Evolutionary conservation across 495 filamentous ascomycete species (phyloP).

Genomic region (Cladorrhinum samala): DNA sequence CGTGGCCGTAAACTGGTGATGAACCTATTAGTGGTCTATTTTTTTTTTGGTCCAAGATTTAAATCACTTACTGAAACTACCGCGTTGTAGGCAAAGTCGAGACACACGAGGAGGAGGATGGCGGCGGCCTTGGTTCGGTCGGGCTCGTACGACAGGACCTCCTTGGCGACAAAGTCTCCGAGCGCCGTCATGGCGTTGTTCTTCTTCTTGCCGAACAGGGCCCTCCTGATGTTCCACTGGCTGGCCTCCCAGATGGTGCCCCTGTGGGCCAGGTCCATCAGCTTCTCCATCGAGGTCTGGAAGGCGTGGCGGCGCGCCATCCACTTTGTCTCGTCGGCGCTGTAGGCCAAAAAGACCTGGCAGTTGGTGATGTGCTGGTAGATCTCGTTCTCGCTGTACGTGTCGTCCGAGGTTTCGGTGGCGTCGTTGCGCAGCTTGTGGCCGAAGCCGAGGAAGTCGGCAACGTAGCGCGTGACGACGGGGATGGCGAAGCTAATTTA

Average conservation of each 20-base stretch:
- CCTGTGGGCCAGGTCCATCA: background rate
- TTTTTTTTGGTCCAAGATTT: background rate
- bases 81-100: constrained; percentile 14
- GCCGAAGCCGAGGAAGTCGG: constrained; percentile 18
- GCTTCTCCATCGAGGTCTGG: background rate
- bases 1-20: too few relatives aligned
- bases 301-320: constrained; percentile 13
- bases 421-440: constrained; percentile 5
- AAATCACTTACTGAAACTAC: background rate
- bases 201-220: too few relatives aligned
- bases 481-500: constrained; percentile 14
- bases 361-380: constrained; percentile 20
- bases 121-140: constrained; percentile 7
- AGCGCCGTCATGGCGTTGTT: background rate
- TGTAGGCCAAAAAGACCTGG: constrained; percentile 17
- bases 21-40: background rate
- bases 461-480: constrained; percentile 12
- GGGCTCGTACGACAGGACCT: background rate
- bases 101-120: constrained; percentile 12
- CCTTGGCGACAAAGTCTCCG: background rate
- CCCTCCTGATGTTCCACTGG: too few relatives aligned
- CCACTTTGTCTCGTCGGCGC: constrained; percentile 14
- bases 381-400: constrained; percentile 17
- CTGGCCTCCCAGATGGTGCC: too few relatives aligned
- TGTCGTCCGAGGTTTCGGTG: background rate